Percentiles rank a stretch among this genome's conserved stretches.
phyloP scores from a whole-genome alignment of 2,329 filamentous ascomycete species.

The Cladophialophora immunda region DNA sequence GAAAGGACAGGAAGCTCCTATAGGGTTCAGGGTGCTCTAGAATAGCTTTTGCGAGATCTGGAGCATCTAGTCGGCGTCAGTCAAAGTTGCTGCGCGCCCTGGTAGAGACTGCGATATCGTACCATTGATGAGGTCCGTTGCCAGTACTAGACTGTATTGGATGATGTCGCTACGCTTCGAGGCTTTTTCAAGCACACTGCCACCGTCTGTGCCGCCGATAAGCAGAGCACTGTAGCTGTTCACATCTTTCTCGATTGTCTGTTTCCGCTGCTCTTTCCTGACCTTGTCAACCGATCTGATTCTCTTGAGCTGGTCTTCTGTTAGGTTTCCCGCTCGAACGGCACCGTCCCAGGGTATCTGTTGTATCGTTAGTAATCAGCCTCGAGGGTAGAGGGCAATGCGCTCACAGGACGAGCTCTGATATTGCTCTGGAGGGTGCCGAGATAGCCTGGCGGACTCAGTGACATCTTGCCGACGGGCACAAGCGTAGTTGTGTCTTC shows the following conservation, averaged over 20 bases:
- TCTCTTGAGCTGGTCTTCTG: constrained; percentile 90
- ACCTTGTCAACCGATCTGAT: constrained; percentile 98
- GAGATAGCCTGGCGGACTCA: constrained; percentile 82
- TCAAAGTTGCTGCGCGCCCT: background rate
- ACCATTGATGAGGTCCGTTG: constrained; percentile 89
- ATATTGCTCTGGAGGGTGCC: constrained; percentile 95
- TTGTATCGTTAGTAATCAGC: constrained; percentile 19
- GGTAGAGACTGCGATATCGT: constrained; percentile 1
- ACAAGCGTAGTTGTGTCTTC: constrained; percentile 38
- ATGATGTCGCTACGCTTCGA: constrained; percentile 88
- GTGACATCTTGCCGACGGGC: constrained; percentile 70
- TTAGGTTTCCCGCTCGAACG: constrained; percentile 90
- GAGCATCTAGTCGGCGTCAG: constrained; percentile 69
- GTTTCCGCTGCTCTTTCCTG: constrained; percentile 86
- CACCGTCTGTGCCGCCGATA: constrained; percentile 70
- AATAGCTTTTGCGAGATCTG: constrained; percentile 78
- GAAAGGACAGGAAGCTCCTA: constrained; percentile 82
- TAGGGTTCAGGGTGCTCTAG: constrained; percentile 74
- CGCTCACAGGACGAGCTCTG: constrained; percentile 74
- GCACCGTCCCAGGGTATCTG: constrained; percentile 95
- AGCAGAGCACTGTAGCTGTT: constrained; percentile 83
- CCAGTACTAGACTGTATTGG: constrained; percentile 91
- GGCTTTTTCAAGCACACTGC: constrained; percentile 84
- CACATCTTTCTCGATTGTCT: constrained; percentile 81
- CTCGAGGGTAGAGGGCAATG: background rate